Percentiles rank a stretch among this genome's conserved stretches.
These are phyloP conservation scores for Huiozyma naganishii DNA, from an alignment of 805 yeast genomes.

Conservation along the genomic window DNA sequence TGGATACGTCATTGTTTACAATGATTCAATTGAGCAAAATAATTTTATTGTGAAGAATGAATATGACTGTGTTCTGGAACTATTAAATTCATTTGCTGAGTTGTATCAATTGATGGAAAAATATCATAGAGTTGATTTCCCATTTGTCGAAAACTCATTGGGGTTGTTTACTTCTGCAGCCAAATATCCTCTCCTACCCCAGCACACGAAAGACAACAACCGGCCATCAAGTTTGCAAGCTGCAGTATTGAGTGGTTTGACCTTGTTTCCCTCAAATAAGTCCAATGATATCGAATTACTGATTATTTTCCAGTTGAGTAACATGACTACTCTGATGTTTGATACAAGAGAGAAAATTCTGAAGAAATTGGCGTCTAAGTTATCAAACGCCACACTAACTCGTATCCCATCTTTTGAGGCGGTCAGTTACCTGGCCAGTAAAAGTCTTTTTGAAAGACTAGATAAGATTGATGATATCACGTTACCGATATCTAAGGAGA, in stretches of 20 bases:
- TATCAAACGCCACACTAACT: conserved; percentile 21
- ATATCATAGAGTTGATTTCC: conserved; percentile 26
- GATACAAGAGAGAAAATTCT: conserved; percentile 48
- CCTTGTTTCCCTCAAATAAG: conserved; percentile 19
- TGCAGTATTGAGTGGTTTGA: conserved; percentile 42
- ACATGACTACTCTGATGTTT: conserved; percentile 48
- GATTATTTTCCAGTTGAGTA: conserved; percentile 43
- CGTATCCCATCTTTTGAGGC: conserved; percentile 58
- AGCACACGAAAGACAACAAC: conserved; percentile 39
- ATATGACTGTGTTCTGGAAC: conserved; percentile 50
- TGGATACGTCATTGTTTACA: conserved; percentile 34
- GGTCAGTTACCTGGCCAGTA: conserved; percentile 39
- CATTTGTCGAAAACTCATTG: conserved; percentile 39
- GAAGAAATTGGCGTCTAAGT: conserved; percentile 37
- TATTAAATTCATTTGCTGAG: conserved; percentile 42
- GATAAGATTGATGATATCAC: conserved; percentile 21
- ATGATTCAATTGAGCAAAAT: conserved; percentile 25
- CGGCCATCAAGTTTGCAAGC: conserved; percentile 56
- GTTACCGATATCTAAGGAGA: conserved; percentile 32
- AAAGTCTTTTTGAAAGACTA: conserved; percentile 32
- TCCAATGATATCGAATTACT: conserved; percentile 33
- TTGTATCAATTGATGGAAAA: conserved; percentile 32
- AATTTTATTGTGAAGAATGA: conserved; percentile 28
- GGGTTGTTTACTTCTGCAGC: conserved; percentile 54
- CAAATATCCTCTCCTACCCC: conserved; percentile 63